phyloP scores from a whole-genome alignment of 2,329 filamentous ascomycete genomes.

The Metarhizium album region DNA sequence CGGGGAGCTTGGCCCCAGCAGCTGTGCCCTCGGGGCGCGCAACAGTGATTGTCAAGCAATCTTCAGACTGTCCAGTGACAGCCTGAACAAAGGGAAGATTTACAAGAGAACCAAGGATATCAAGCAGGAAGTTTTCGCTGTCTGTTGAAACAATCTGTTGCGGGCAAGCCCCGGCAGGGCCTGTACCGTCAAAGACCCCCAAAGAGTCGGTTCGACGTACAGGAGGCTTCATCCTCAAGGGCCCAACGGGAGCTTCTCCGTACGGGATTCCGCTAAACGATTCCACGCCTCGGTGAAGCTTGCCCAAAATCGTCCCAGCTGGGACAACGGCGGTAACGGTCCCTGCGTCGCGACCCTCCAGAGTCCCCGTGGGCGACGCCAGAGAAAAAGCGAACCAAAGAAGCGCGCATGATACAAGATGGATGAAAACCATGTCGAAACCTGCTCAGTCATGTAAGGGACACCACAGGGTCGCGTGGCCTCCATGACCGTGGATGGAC shows the following conservation, averaged over 20 bases:
- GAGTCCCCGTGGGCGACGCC: neutral
- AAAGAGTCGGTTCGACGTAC: conserved; percentile 36
- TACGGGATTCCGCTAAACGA: conserved; percentile 54
- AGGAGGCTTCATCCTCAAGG: conserved; percentile 49
- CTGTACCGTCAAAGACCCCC: conserved; percentile 42
- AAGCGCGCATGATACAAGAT: neutral
- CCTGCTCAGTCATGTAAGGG: neutral
- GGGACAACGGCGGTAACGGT: neutral
- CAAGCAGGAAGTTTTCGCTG: conserved; percentile 19
- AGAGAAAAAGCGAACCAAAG: neutral
- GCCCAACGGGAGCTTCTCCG: conserved; percentile 46
- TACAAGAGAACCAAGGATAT: conserved; percentile 26
- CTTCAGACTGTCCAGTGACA: conserved; percentile 23
- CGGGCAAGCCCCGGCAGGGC: conserved; percentile 40
- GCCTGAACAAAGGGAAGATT: conserved; percentile 34
- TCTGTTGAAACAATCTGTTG: conserved; percentile 31
- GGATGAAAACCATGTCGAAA: neutral
- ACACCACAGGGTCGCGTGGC: no score
- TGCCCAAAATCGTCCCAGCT: neutral
- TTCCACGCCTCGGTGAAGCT: conserved; percentile 29
- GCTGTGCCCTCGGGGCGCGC: conserved; percentile 33
- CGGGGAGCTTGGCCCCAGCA: conserved; percentile 35
- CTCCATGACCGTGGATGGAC: no score
- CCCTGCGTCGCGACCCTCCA: neutral
- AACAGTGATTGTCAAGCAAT: conserved; percentile 40